Evolutionary conservation across 768 basidiomycete genomes (phyloP), one percentile per base, ranked within the genome.

Genomic region (Leccinum sublutescens): DNA sequence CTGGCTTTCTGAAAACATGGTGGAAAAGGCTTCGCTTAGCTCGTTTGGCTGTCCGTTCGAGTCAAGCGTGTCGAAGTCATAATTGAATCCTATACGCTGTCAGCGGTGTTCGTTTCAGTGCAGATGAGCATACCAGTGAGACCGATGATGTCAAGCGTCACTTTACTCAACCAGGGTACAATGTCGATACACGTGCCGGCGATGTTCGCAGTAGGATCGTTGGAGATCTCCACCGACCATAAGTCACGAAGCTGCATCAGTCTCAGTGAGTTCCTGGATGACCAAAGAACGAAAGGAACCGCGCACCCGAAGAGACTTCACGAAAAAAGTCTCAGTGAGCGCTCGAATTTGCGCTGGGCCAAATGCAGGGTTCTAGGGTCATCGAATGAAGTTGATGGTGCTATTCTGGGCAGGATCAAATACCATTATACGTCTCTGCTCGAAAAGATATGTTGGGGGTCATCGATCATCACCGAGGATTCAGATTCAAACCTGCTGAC

Each of bases 321-420:
- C 77, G 4, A 85, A 62, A 60, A 88, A 87, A 12, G 83, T 81
- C 14, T 76, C 76, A 0, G 84, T 84, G 12, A 87, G 65, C 47
- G 81, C 82, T 2, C 85, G 76, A 40, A 88, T 78, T 63, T 87
- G 85, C 1, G 78, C 71, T 2, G 78, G 76, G 1, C 86, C 85
- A 63, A 89, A 89, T 0, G 86, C 86, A 12, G 87, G 86, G 61
- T 88, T 88, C 86, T 79, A 47, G 9, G 36, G 12, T 10, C 2
- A 9, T 52, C 50, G 9, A 52, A n/a, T 57, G 43, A 57, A 43
- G 10, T 12, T 25, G 14, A 23, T 27, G 2, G 5, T 5, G 36
- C 4, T 36, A 19, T 23, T 25, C 21, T n/a, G 14, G 4, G 25
- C 1, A 25, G 25, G 14, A 15, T 5, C 33, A 17, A 40, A 2